Evolutionary conservation across 768 basidiomycete genomes (phyloP).

Genomic region (Panellus pusillus): DNA sequence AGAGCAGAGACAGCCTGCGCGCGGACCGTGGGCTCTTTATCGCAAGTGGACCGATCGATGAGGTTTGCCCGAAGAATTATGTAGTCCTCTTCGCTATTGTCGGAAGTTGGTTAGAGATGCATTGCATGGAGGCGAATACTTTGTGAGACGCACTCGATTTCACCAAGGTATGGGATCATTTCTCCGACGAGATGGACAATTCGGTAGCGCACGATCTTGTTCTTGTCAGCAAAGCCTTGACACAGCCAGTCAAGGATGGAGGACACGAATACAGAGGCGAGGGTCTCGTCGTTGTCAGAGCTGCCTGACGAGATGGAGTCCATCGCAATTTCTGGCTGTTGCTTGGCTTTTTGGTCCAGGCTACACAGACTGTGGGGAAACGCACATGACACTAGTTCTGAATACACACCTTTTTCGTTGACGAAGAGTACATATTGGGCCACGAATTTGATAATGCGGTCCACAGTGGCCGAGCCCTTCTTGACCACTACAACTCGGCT

Average conservation of each 20-base stretch:
- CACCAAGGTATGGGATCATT: constrained; percentile 81
- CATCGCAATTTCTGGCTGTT: constrained; percentile 40
- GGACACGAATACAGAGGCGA: constrained; percentile 66
- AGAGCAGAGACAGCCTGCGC: constrained; percentile 83
- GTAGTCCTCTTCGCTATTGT: constrained; percentile 79
- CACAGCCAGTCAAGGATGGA: constrained; percentile 72
- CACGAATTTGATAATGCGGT: constrained; percentile 83
- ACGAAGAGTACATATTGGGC: constrained; percentile 81
- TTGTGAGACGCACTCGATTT: constrained; percentile 72
- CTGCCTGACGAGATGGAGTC: constrained; percentile 26
- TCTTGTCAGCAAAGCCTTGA: constrained; percentile 85
- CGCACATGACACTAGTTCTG: neutral
- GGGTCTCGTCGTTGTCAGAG: constrained; percentile 64
- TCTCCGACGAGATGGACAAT: constrained; percentile 81
- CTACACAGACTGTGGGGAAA: constrained; percentile 19
- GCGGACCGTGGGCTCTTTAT: constrained; percentile 85
- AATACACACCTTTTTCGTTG: constrained; percentile 73
- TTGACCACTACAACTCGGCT: constrained; percentile 75
- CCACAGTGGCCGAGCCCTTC: constrained; percentile 82
- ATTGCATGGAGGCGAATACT: neutral
- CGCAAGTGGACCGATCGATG: constrained; percentile 68
- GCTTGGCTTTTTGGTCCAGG: constrained; percentile 33
- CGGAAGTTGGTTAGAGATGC: neutral
- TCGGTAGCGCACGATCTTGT: constrained; percentile 85
- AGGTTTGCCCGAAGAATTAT: constrained; percentile 62